Evolutionary conservation across 2,329 filamentous ascomycete species (phyloP), one percentile per base, ranked within the genome.

Genomic region (Penicillium sclerotiorum): DNA sequence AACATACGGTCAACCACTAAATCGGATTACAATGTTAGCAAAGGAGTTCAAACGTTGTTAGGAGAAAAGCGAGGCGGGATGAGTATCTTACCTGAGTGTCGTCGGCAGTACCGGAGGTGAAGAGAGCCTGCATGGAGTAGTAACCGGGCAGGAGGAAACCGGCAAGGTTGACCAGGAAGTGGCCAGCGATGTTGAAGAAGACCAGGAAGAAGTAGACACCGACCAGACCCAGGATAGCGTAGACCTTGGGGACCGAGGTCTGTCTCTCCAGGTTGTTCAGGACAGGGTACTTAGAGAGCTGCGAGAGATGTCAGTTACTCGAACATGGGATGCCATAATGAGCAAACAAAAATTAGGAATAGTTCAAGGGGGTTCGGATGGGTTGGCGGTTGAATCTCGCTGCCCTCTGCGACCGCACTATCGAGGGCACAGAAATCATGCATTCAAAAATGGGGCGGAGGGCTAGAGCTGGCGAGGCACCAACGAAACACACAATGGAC

Each of bases 131-230:
- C 47, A 87, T 75, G 21, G 83, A 86, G 72, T 86, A 87, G 76
- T 86, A 87, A 57, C 79, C 82, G 39, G 84, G 84, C 55, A 87
- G 74, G 57, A 83, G 67, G 69, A 87, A 87, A 53, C 84, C 84
- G 54, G 83, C 82, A 63, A 84, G 78, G 74, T 87, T 87, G 67
- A 86, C 82, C 51, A 87, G 78, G 72, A 87, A 86, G 65, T 83
- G 80, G 71, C 84, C 84, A 55, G 80, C 84, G 59, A 87, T 86
- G 77, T 87, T 87, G 77, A 87, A 87, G 76, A 87, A 87, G 72
- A 87, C 78, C 47, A 86, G 76, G 80, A 86, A 86, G 76, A 85
- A 85, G 78, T 87, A 87, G 55, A 86, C 76, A 50, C 81, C 83
- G 57, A 76, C 80, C 47, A 87, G 74, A 60, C 83, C 84, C 40